phyloP scores from a whole-genome alignment of 495 filamentous ascomycete species.

The Penicillium silybi region DNA sequence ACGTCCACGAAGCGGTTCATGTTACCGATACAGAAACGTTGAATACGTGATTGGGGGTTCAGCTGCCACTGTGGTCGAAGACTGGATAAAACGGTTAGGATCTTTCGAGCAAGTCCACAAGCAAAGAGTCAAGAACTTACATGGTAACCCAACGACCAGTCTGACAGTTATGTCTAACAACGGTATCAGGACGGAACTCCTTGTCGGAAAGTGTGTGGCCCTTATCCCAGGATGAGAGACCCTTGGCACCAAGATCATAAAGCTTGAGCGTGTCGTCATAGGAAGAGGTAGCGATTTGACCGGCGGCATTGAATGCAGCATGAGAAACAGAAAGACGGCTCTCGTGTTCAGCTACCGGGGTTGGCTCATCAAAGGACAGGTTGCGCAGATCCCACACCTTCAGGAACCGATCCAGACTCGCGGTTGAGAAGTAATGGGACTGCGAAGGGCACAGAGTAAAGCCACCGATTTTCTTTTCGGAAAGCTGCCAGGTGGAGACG shows the following conservation, averaged over 20 bases:
- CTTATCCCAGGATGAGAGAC: slow-evolving; percentile 52
- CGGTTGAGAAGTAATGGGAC: slow-evolving; percentile 83
- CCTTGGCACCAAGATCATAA: slow-evolving; percentile 67
- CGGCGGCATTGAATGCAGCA: slow-evolving; percentile 77
- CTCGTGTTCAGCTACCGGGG: slow-evolving; percentile 73
- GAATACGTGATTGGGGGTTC: slow-evolving; percentile 67
- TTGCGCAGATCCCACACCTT: slow-evolving; percentile 93
- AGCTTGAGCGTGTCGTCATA: slow-evolving; percentile 97
- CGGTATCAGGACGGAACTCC: slow-evolving; percentile 64
- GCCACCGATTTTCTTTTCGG: slow-evolving; percentile 93
- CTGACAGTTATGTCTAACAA: slow-evolving; percentile 89
- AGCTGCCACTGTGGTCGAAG: slow-evolving; percentile 91
- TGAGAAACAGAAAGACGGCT: slow-evolving; percentile 84
- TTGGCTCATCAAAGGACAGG: slow-evolving; percentile 58
- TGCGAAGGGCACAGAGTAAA: slow-evolving; percentile 76
- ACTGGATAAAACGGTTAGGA: slow-evolving; percentile 41
- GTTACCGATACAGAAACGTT: slow-evolving; percentile 89
- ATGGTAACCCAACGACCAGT: slow-evolving; percentile 81
- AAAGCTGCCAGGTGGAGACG: slow-evolving; percentile 66
- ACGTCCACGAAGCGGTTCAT: slow-evolving; percentile 98
- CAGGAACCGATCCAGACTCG: slow-evolving; percentile 82
- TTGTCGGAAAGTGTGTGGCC: slow-evolving; percentile 55
- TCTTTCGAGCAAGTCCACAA: neutral
- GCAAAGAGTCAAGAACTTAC: slow-evolving; percentile 37
- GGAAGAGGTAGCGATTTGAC: slow-evolving; percentile 82